Base-by-base conservation (phyloP, 192 early-diverging fungal genomes). In the Backusella parvicylindrica region DNA sequence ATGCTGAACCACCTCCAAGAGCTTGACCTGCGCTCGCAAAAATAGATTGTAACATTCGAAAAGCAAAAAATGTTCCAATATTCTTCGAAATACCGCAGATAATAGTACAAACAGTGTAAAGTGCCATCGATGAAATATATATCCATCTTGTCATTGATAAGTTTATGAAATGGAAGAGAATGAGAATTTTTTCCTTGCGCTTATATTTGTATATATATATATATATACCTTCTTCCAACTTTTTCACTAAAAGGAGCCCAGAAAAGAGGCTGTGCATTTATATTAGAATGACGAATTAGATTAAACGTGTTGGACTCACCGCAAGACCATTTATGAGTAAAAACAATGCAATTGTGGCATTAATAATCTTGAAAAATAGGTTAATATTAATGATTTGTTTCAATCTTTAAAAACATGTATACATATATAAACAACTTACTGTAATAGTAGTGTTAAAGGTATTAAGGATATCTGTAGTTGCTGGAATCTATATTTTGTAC, bases 1-100 rank as follows among this genome's bases (percentile, higher is more conserved):
- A 60, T 32, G 81, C 68, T 6, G 75, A 67, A 2, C 84, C 84
- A 13, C 77, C 73, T 12, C 79, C 84, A 2, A 80, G 21, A 4
- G 76, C 74, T 18, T 74, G 49, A 0, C 79, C 79, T 5, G 75
- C 72, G 13, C 79, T 75, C 6, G 76, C 76, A 49, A 75, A 77
- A 16, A 73, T 60, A 12, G 72, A 72, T 36, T 83, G 79, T 13
- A 83, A 38, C 13, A 83, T n/a, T 26, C 84, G 79, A 60, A 75
- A 79, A 2, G 64, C 70, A 33, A 85, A 60, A 28, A 85, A 73
- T 9, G 71, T 60, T 1, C 73, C 81, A 35, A 85, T 73, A 30
- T 71, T 76, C 28, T 67, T 73, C 5, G 77, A 69, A 18, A 79
- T 16, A 8, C 73, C 81, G 40, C 78, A 80, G 1, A 76, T 64